Base-by-base conservation (phyloP, 805 yeast genomes). In the Dipodascus albidus region DNA sequence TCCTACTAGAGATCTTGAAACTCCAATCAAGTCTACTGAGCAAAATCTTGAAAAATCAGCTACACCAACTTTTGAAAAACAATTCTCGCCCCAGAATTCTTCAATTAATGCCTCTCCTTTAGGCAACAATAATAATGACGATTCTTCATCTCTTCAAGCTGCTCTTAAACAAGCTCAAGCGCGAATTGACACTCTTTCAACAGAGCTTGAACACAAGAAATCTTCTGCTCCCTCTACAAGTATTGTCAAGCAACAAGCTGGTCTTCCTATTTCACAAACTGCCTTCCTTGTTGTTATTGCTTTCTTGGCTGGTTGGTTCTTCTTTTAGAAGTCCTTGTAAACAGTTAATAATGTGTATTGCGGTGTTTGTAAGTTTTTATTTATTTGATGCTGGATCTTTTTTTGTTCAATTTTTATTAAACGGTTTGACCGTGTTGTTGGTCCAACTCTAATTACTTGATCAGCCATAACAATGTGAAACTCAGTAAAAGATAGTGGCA, bases 221-320 rank as follows among this genome's bases (percentile, higher is more conserved):
- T 15, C 47, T 15, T 59, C 59, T 2, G 55, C 54, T 55, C 59
- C 63, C 42, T 53, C 58, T 19, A 58, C 58, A 48, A 58, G 56
- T 23, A 52, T 60, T 23, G 52, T 57, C 50, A 57, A 74, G 75
- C 62, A 68, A 59, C 76, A 76, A 59, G 65, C 78, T 35, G 83
- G 81, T 15, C 70, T 83, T 48, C 75, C 85, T 20, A 68, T 79
- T 44, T 80, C 81, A 27, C 66, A 76, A 52, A 82, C 84, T 58
- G 66, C 75, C 58, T 64, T 71, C 69, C 76, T 74, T 66, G 87
- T 81, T 61, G 71, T 78, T 47, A 63, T 80, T 54, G 76, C 80
- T 33, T 69, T 80, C 62, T 64, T 79, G 49, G 69, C 84, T 57
- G 91, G 89, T 52, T 85, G 89, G 87, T 74, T 82, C 67, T 77